These are phyloP conservation scores for Inga leiocalycina DNA, from an alignment of 306 rosid species.

Conservation along the genomic window DNA sequence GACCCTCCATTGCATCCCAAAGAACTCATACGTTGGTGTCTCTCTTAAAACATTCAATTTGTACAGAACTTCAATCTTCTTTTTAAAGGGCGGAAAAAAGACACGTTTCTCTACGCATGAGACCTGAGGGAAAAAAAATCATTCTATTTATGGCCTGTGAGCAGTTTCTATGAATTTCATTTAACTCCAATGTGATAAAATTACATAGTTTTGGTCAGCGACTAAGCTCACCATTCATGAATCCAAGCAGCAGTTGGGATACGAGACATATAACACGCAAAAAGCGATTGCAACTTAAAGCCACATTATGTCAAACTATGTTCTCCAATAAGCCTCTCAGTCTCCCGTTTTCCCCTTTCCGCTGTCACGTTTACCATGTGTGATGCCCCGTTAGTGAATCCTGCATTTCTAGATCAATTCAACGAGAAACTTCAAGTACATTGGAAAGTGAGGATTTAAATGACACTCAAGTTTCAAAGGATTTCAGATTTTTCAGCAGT, in stretches of 20 bases:
- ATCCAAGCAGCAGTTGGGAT: slow-evolving; percentile 1
- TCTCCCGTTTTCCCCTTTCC: slow-evolving; percentile 10
- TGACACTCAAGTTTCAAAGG: slow-evolving; percentile 17
- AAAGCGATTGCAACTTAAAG: not conserved
- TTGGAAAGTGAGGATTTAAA: slow-evolving; percentile 10
- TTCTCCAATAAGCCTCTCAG: not conserved
- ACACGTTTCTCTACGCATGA: not conserved
- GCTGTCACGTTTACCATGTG: not conserved
- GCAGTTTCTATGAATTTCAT: not conserved
- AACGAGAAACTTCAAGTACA: slow-evolving; percentile 18
- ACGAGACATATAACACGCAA: not conserved
- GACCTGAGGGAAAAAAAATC: not conserved
- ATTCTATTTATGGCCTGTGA: not conserved
- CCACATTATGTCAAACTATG: slow-evolving; percentile 3
- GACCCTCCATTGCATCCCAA: not conserved
- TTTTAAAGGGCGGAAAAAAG: not conserved
- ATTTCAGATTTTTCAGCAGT: not conserved
- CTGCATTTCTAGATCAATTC: slow-evolving; percentile 30
- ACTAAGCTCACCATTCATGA: not conserved
- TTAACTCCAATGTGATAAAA: not conserved
- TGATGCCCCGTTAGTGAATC: not conserved
- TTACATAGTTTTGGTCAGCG: not conserved
- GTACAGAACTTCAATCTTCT: not conserved
- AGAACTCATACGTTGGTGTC: not conserved
- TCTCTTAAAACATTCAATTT: not conserved